Percentiles rank a stretch among this genome's conserved stretches.
Conservation (phyloP, 768 basidiomycete genomes). For the Lactifluus pinguis region DNA sequence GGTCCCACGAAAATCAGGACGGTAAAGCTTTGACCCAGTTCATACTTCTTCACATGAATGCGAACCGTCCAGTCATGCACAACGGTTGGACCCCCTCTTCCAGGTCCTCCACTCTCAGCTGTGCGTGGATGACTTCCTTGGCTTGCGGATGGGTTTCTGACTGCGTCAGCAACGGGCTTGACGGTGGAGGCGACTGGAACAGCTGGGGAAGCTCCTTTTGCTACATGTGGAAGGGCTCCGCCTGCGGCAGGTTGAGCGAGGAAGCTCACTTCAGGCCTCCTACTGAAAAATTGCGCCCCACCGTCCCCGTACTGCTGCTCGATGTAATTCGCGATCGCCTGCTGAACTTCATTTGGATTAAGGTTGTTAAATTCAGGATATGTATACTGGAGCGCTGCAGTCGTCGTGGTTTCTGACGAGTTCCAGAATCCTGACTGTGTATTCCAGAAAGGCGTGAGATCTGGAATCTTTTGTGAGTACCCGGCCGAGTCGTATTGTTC, state of each 20-base stretch:
- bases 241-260: neutral
- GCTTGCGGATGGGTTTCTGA: neutral
- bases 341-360: slow-evolving; percentile 23
- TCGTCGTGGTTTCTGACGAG: slow-evolving; percentile 26
- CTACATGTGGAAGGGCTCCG: neutral
- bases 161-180: neutral
- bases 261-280: neutral
- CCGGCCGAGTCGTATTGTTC: neutral
- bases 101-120: neutral
- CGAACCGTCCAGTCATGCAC: slow-evolving; percentile 35
- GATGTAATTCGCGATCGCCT: slow-evolving; percentile 28
- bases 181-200: neutral
- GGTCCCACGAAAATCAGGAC: slow-evolving; percentile 39
- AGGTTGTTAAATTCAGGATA: slow-evolving; percentile 42
- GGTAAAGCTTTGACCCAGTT: slow-evolving; percentile 34
- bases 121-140: neutral
- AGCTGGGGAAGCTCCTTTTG: neutral
- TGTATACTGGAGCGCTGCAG: slow-evolving; percentile 32
- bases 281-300: too few species aligned
- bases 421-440: slow-evolving; percentile 31
- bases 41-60: slow-evolving; percentile 35
- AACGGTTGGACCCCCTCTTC: neutral
- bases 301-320: slow-evolving; percentile 28
- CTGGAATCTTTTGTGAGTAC: slow-evolving; percentile 20
- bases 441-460: slow-evolving; percentile 41